Evolutionary conservation across 331 rosid genomes (phyloP).

Genomic region (Erythrophleum ivorense): DNA sequence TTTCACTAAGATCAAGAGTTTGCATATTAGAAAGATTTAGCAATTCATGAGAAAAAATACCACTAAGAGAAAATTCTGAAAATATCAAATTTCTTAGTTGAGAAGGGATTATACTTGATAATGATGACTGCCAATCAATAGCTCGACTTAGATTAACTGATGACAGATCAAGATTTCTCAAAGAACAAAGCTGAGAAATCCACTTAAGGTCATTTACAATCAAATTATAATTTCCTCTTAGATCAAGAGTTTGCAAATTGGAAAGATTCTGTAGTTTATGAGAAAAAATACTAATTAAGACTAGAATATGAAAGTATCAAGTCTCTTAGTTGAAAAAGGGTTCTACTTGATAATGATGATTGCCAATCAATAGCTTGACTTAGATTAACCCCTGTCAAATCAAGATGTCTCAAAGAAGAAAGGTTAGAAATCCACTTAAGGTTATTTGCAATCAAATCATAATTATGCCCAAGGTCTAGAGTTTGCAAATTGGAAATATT

Average conservation of each 20-base stretch:
- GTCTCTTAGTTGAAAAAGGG: neutral
- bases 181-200: conserved; percentile 40
- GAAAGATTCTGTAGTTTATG: conserved; percentile 34
- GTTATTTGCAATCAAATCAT: neutral
- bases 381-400: conserved; percentile 28
- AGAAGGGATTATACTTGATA: neutral
- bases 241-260: conserved; percentile 37
- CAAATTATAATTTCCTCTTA: neutral
- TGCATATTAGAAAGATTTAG: conserved; percentile 36
- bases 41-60: conserved; percentile 18
- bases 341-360: neutral
- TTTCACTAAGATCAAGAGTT: too few species aligned
- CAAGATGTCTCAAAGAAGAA: conserved; percentile 40
- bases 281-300: conserved; percentile 28
- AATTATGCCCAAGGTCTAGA: conserved; percentile 28
- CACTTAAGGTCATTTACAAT: conserved; percentile 24
- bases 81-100: neutral
- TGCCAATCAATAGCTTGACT: conserved; percentile 8
- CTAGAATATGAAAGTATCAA: neutral
- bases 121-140: neutral
- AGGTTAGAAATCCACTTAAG: conserved; percentile 40
- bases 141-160: conserved; percentile 14
- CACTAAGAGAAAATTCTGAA: neutral
- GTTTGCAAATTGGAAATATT: conserved; percentile 35
- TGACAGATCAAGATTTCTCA: conserved; percentile 37